Base-by-base conservation (phyloP, 257 asterid species). In the Gentiana macrophylla region DNA sequence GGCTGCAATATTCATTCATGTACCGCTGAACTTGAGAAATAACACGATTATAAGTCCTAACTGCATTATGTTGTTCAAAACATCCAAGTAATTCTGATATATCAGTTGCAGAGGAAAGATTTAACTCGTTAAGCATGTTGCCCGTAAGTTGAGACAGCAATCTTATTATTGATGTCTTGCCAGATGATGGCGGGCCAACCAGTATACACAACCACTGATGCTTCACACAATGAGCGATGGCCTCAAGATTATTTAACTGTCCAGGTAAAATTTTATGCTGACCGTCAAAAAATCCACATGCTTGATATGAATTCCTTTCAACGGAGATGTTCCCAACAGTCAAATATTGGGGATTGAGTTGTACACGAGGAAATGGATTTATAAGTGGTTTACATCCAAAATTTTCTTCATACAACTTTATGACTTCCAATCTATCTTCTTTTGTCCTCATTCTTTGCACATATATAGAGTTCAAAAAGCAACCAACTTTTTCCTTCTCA, bases 101-200 rank as follows among this genome's bases (percentile, higher is more conserved):
- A 77, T 92, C 98, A 69, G 95, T 85, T 3, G 95, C 76, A 61
- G 98, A 84, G n/a, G 95, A 92, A 70, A 92, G 93, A 74, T 83
- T 92, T 60, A 91, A 67, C 66, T 88, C 98, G 59, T 92, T 70
- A 52, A 92, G 83, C 55, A 80, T 82, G 57, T 88, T 85, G 38
- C 98, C 98, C 32, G 97, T 83, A 55, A 92, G 75, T 74, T 85
- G 82, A 10, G 98, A 84, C 33, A 88, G 82, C 65, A 77, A 70
- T 70, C 98, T 80, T 62, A 88, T 63, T 61, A 81, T 60, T 2
- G 98, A 88, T 45, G 97, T 92, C 75, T 92, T 92, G 56, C 98
- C 97, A 49, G 94, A 88, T 63, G 95, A 77, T 51, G 94, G 70
- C 41, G 95, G 88, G 62, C 98, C 97, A 70, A 87, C 94, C 70